Percentiles rank a stretch among this genome's conserved stretches.
Evolutionary conservation across 192 early-diverging fungal species (phyloP).

Genomic region (Gamsiella multidivaricata): DNA sequence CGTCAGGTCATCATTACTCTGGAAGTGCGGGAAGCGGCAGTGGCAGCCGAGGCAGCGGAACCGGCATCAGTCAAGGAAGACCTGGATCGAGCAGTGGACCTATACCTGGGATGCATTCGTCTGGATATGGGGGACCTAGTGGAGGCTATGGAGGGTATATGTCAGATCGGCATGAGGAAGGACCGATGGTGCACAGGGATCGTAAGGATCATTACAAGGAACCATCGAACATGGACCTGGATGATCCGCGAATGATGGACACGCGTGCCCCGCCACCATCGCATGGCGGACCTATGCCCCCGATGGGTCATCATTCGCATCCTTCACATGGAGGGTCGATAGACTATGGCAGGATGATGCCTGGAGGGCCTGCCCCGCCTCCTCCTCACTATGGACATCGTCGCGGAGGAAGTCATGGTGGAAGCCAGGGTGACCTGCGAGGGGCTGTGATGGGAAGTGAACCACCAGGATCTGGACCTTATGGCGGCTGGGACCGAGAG

Average conservation of each 20-base stretch:
- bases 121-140: conserved; percentile 28
- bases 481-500: conserved; percentile 49
- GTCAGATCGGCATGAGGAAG: conserved; percentile 35
- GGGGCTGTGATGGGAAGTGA: conserved; percentile 41
- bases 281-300: conserved; percentile 47
- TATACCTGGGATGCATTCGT: conserved; percentile 32
- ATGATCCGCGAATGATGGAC: conserved; percentile 52
- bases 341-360: conserved; percentile 53
- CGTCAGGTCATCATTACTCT: conserved; percentile 35
- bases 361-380: conserved; percentile 41
- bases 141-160: conserved; percentile 50
- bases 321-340: conserved; percentile 51
- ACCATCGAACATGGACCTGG: conserved; percentile 38
- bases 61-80: conserved; percentile 22
- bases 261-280: conserved; percentile 26
- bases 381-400: conserved; percentile 36
- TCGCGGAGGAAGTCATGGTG: conserved; percentile 45
- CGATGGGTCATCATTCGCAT: conserved; percentile 46
- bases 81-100: conserved; percentile 42
- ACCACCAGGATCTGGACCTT: conserved; percentile 23
- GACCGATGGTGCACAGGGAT: conserved; percentile 26
- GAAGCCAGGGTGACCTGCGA: conserved; percentile 43
- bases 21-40: conserved; percentile 23
- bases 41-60: conserved; percentile 21
- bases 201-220: conserved; percentile 50